Conservation (phyloP, 441 rosid species). For the Adansonia madagascariensis region DNA sequence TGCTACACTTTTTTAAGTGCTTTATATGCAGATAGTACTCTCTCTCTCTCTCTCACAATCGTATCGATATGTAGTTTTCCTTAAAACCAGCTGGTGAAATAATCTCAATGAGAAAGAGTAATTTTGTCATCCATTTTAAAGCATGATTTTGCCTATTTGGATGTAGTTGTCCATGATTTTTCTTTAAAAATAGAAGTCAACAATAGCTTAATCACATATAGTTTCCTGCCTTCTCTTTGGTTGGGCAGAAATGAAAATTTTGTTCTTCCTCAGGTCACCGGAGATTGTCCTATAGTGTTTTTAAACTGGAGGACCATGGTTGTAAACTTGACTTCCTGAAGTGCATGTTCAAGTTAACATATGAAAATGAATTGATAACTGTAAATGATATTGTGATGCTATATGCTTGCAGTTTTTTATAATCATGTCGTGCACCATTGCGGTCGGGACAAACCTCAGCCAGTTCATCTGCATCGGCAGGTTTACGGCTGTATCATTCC, state of each 20-base stretch:
- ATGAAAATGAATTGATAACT: background rate
- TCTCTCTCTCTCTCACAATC: background rate
- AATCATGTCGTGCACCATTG: slow-evolving; percentile 78
- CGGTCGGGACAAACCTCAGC: slow-evolving; percentile 95
- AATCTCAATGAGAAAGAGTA: too few species aligned
- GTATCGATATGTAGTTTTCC: background rate
- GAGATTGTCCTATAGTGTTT: too few species aligned
- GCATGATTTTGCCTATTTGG: background rate
- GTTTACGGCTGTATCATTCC: slow-evolving; percentile 93
- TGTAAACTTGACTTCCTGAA: background rate
- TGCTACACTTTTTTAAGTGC: background rate
- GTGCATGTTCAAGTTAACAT: background rate
- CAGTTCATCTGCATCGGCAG: slow-evolving; percentile 98
- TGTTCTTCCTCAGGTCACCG: background rate
- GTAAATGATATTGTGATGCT: slow-evolving; percentile 20
- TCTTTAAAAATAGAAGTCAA: background rate
- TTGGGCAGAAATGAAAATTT: background rate
- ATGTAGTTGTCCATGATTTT: background rate
- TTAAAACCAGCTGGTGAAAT: too few species aligned
- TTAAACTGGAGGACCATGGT: too few species aligned
- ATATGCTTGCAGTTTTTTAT: slow-evolving; percentile 68
- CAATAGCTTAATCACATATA: background rate
- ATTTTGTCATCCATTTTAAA: background rate
- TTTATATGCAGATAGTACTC: background rate
- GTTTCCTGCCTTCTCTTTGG: background rate